Evolutionary conservation across 257 asterid species (phyloP).

Genomic region (Salvia hispanica): DNA sequence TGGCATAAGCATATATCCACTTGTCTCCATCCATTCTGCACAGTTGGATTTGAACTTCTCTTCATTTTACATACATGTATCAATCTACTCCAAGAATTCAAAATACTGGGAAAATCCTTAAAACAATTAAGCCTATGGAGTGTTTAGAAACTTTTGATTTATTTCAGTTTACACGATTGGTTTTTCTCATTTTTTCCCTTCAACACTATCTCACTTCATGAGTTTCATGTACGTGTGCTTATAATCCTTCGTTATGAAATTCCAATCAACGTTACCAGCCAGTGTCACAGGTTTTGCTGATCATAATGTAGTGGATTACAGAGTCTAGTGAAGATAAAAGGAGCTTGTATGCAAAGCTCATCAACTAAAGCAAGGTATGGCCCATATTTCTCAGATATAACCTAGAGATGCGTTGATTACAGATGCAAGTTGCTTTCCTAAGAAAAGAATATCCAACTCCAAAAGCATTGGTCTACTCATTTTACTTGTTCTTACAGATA

Average conservation of each 20-base stretch:
- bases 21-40: background rate
- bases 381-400: background rate
- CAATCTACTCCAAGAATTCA: too few species aligned
- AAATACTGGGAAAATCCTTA: background rate
- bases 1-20: too few species aligned
- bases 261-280: background rate
- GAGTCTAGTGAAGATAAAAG: background rate
- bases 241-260: background rate
- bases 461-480: slow-evolving; percentile 18
- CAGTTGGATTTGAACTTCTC: background rate
- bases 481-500: background rate
- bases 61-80: too few species aligned
- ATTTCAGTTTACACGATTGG: background rate
- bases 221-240: background rate
- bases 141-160: background rate
- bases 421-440: slow-evolving; percentile 19
- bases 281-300: background rate
- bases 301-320: slow-evolving; percentile 3
- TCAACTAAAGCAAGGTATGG: slow-evolving; percentile 5
- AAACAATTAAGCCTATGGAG: background rate
- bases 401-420: slow-evolving; percentile 1
- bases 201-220: slow-evolving; percentile 11
- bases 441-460: slow-evolving; percentile 20
- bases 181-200: background rate
- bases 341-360: background rate